Percentiles rank a stretch among this genome's conserved stretches.
Evolutionary conservation across 352 stramenopile species (phyloP).

Genomic region (Pythium folliculosum): DNA sequence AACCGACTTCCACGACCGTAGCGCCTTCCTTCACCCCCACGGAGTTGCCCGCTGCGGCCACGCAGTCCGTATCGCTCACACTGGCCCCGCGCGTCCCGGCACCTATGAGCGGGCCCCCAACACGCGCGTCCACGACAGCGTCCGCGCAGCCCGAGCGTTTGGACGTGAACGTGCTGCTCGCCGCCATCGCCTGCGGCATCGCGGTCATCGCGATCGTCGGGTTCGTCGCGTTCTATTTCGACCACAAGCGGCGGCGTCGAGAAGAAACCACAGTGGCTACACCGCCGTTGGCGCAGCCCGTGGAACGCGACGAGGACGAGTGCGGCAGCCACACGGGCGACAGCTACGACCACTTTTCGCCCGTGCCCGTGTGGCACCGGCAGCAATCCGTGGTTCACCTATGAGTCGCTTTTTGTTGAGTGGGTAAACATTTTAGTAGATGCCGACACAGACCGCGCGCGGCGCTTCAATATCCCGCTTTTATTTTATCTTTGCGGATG

Average conservation of each 20-base stretch:
- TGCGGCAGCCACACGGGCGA: conserved; percentile 1
- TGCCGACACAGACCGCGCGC: background rate
- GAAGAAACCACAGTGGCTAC: background rate
- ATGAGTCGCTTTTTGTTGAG: background rate
- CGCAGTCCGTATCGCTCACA: background rate
- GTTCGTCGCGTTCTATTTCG: conserved; percentile 12
- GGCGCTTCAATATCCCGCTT: background rate
- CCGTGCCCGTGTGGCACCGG: conserved; percentile 2
- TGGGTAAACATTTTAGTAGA: background rate
- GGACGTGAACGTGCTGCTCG: conserved; percentile 9
- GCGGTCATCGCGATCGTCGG: conserved; percentile 9
- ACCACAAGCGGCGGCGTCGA: conserved; percentile 6
- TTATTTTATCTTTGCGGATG: background rate
- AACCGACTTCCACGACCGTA: background rate
- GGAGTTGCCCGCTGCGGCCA: background rate
- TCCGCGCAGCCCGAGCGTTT: background rate
- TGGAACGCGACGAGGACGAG: background rate
- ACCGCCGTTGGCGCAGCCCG: background rate
- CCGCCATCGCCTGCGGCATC: conserved; percentile 2
- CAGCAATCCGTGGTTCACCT: background rate
- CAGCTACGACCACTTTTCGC: conserved; percentile 19
- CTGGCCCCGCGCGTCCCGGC: no score
- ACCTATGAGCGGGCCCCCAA: background rate
- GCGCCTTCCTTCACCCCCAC: background rate
- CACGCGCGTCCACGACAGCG: background rate